These are phyloP conservation scores for Rubus idaeus DNA, from an alignment of 306 rosid genomes.

Conservation along the genomic window DNA sequence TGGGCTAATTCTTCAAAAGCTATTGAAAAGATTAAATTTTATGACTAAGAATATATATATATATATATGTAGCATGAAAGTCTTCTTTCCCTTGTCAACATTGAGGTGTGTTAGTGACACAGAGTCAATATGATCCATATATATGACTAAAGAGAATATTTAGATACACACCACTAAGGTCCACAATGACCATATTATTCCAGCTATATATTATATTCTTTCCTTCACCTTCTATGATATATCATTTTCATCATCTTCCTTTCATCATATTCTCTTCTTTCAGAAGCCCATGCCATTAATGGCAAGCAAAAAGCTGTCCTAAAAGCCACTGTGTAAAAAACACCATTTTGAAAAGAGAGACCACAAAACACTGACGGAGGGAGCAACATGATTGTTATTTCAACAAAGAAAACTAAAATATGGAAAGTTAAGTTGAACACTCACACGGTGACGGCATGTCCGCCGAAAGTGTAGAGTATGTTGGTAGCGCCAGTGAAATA, in stretches of 20 bases:
- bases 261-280: constrained; percentile 41
- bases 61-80: background rate
- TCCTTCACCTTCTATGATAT: background rate
- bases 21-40: background rate
- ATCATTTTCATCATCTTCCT: constrained; percentile 7
- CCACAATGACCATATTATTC: constrained; percentile 12
- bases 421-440: constrained; percentile 10
- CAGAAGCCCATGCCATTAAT: constrained; percentile 23
- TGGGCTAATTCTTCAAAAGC: background rate
- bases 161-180: constrained; percentile 8
- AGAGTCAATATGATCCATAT: constrained; percentile 11
- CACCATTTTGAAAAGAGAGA: background rate
- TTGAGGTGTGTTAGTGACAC: constrained; percentile 6
- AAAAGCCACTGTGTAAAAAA: constrained; percentile 10
- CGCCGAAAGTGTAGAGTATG: constrained; percentile 96
- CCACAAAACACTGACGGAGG: background rate
- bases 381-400: constrained; percentile 11
- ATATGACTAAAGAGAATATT: background rate
- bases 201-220: constrained; percentile 5
- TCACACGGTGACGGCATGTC: constrained; percentile 97
- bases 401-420: background rate
- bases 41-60: background rate
- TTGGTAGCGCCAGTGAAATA: constrained; percentile 99
- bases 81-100: background rate
- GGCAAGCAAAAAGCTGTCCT: constrained; percentile 50